Conservation (phyloP, 371 early-diverging fungal species). For the Mucor lusitanicus region DNA sequence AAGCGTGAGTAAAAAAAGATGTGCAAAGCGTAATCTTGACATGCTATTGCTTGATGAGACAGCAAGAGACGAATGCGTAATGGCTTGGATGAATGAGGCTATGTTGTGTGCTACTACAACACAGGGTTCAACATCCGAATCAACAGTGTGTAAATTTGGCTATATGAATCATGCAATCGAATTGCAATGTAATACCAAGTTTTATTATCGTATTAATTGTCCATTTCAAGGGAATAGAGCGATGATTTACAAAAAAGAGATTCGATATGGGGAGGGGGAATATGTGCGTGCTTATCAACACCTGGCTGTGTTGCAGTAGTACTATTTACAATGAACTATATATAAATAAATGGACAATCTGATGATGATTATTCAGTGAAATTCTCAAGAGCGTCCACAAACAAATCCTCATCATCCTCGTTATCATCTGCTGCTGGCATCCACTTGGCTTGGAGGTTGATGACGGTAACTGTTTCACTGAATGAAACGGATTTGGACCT, state of each 20-base stretch:
- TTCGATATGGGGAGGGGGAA: no score
- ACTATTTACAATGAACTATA: not conserved
- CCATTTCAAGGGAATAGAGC: not conserved
- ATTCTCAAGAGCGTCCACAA: slow-evolving; percentile 28
- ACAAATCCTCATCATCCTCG: slow-evolving; percentile 15
- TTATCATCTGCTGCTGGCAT: not conserved
- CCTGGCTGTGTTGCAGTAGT: no score
- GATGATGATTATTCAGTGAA: slow-evolving; percentile 1
- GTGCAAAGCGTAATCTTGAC: slow-evolving; percentile 1
- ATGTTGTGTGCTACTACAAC: not conserved
- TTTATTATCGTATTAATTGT: not conserved
- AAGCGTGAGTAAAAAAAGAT: slow-evolving; percentile 1
- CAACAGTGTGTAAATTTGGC: not conserved
- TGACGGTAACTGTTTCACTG: slow-evolving; percentile 23
- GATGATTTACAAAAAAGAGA: not conserved
- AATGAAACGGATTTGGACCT: slow-evolving; percentile 30
- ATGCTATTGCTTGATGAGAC: not conserved
- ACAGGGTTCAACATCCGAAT: not conserved
- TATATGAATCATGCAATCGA: not conserved
- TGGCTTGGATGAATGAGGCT: not conserved
- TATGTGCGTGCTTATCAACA: no score
- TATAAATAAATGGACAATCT: not conserved
- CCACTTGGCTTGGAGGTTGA: slow-evolving; percentile 3
- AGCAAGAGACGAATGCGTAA: not conserved
- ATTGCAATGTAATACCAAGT: not conserved